phyloP scores from a whole-genome alignment of 1,284 basidiomycete species.

The Athelia sp. region DNA sequence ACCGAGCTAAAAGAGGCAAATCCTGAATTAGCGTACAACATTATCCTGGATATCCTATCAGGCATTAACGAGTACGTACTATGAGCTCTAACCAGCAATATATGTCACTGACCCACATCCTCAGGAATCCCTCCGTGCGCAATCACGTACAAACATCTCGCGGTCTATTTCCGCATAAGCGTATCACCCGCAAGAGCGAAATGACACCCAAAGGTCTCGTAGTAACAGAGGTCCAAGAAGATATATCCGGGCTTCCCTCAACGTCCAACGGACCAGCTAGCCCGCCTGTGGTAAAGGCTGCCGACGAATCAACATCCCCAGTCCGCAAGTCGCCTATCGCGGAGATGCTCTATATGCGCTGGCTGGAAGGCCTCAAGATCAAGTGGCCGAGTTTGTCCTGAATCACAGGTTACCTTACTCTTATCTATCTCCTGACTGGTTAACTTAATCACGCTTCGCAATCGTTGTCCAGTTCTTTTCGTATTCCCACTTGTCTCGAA shows the following conservation, averaged over 20 bases:
- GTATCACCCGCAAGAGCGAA: constrained; percentile 72
- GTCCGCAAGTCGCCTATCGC: constrained; percentile 79
- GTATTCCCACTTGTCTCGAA: no score
- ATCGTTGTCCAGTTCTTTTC: no score
- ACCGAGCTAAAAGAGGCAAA: constrained; percentile 78
- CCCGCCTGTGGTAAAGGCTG: not conserved
- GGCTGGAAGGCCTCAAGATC: constrained; percentile 87
- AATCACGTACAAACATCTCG: constrained; percentile 75
- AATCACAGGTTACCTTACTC: constrained; percentile 12
- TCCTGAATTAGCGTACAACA: constrained; percentile 78
- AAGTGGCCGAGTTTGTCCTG: constrained; percentile 80
- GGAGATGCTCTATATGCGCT: constrained; percentile 91
- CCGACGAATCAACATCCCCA: constrained; percentile 31
- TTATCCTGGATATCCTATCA: constrained; percentile 85
- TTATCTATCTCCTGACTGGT: no score
- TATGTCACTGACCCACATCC: constrained; percentile 5
- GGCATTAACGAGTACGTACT: constrained; percentile 83
- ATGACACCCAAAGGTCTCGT: constrained; percentile 77
- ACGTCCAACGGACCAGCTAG: constrained; percentile 20
- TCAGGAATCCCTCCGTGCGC: constrained; percentile 66
- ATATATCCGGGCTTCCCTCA: constrained; percentile 46
- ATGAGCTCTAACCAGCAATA: constrained; percentile 1
- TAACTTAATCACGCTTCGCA: no score
- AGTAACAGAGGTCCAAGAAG: constrained; percentile 74
- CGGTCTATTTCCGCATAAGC: constrained; percentile 71